Base-by-base conservation (phyloP, 2,329 filamentous ascomycete species). In the Mariannaea elegans region DNA sequence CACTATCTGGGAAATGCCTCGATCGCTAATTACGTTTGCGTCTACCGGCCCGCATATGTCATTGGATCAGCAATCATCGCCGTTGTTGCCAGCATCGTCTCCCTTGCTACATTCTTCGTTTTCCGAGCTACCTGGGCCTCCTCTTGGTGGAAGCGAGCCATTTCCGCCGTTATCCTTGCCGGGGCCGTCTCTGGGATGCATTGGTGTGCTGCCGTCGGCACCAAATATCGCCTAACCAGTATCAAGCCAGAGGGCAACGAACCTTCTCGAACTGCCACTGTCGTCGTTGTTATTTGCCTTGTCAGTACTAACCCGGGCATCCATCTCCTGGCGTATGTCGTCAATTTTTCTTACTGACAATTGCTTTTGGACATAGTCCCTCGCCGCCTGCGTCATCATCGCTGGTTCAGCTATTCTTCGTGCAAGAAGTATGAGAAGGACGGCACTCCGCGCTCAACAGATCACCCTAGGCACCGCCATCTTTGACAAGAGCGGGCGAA, bases 1-100 rank as follows among this genome's bases (percentile, higher is more conserved):
- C 91, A 96, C 74, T 96, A 95, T 70, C 80, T 94, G 16, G 92
- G 92, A n/a, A 93, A 96, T 72, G 85, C 90, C 29, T 92, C 92
- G 31, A 93, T 94, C 62, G 82, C 83, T 24, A 94, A 96, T 73
- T 97, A 95, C 71, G 76, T 73, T 4, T 89, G 91, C 67, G 76
- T 80, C 10, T 93, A 94, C 66, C 75, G 77, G 3, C 71, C 78
- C 13, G 77, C 76, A 19, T 87, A 87, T 70, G 83, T 96, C 14
- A 77, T 89, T 2, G 91, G 89, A 2, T 86, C 92, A 5, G 86
- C 87, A 18, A 73, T 90, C 44, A 93, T 96, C 63, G 90, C 93
- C 4, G 83, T 92, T 3, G 82, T 86, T 8, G 90, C 91, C 7
- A 93, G 89, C 63, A 87, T 87, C 13, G 77, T 87, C 6, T 90